Percentiles rank a stretch among this genome's conserved stretches.
phyloP scores from a whole-genome alignment of 169 alveolate genomes.

The Miamiensis avidus region DNA sequence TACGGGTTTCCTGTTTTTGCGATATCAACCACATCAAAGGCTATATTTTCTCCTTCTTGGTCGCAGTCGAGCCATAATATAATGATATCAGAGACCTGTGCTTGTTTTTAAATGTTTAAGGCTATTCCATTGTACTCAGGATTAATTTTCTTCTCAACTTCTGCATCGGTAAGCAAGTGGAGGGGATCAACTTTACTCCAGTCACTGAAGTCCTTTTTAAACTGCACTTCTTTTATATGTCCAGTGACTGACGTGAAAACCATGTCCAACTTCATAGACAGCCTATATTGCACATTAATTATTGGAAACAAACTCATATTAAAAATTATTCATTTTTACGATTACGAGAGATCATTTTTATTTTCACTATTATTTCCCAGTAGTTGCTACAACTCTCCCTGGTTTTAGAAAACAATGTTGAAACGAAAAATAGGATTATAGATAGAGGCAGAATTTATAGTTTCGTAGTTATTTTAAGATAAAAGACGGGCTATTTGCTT shows the following conservation, averaged over 20 bases:
- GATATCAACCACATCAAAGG: constrained; percentile 88
- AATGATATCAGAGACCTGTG: constrained; percentile 56
- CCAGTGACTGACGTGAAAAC: constrained; percentile 90
- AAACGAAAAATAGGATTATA: constrained; percentile 76
- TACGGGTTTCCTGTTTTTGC: constrained; percentile 62
- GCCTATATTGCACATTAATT: too few species aligned
- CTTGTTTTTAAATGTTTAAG: constrained; percentile 59
- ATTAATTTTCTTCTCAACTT: constrained; percentile 65
- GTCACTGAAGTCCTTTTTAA: constrained; percentile 64
- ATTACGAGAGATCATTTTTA: too few species aligned
- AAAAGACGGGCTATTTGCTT: constrained; percentile 62
- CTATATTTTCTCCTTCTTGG: constrained; percentile 96
- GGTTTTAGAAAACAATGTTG: too few species aligned
- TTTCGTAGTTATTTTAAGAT: constrained; percentile 29
- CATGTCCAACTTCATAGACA: constrained; percentile 68
- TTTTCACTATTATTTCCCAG: too few species aligned
- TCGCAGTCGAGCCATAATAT: constrained; percentile 97
- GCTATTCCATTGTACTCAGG: constrained; percentile 73
- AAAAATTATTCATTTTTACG: too few species aligned
- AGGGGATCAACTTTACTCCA: constrained; percentile 67
- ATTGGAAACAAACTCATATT: too few species aligned
- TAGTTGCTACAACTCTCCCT: too few species aligned
- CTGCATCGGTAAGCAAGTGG: constrained; percentile 59
- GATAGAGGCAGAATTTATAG: constrained; percentile 40
- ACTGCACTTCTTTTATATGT: constrained; percentile 69